phyloP scores from a whole-genome alignment of 495 filamentous ascomycete genomes.

The Penicillium salamii region DNA sequence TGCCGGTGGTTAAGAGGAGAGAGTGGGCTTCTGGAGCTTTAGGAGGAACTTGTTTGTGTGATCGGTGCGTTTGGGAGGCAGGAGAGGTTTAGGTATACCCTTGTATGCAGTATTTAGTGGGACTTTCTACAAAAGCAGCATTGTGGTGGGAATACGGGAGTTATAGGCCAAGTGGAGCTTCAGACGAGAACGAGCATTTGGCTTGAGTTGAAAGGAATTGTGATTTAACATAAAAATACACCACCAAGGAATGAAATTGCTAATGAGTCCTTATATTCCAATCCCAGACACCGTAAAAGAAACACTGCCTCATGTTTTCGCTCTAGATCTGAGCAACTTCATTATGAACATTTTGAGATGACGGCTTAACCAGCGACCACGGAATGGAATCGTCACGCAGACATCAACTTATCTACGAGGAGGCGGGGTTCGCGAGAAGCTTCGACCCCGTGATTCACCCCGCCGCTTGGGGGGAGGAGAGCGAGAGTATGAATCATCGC shows the following conservation, averaged over 20 bases:
- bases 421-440: slow-evolving; percentile 30
- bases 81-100: slow-evolving; percentile 13
- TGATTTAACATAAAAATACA: not conserved
- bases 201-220: too few species aligned
- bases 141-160: too few species aligned
- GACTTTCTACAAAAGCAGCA: not conserved
- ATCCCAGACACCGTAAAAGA: slow-evolving; percentile 1
- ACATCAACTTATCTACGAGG: slow-evolving; percentile 19
- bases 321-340: not conserved
- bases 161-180: too few species aligned
- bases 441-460: slow-evolving; percentile 19
- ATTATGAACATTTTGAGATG: slow-evolving; percentile 4
- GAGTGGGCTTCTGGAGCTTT: slow-evolving; percentile 86
- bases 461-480: slow-evolving; percentile 25
- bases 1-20: slow-evolving; percentile 74
- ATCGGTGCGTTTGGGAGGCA: slow-evolving; percentile 66
- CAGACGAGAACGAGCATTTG: too few species aligned
- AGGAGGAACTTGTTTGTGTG: slow-evolving; percentile 81
- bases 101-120: not conserved
- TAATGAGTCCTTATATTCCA: not conserved
- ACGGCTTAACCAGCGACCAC: not conserved
- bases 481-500: slow-evolving; percentile 21
- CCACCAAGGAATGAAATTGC: not conserved
- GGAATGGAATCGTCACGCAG: not conserved
- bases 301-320: slow-evolving; percentile 7